These are phyloP conservation scores for Neopestalotiopsis sp. DNA, from an alignment of 2,329 filamentous ascomycete genomes.

Conservation along the genomic window DNA sequence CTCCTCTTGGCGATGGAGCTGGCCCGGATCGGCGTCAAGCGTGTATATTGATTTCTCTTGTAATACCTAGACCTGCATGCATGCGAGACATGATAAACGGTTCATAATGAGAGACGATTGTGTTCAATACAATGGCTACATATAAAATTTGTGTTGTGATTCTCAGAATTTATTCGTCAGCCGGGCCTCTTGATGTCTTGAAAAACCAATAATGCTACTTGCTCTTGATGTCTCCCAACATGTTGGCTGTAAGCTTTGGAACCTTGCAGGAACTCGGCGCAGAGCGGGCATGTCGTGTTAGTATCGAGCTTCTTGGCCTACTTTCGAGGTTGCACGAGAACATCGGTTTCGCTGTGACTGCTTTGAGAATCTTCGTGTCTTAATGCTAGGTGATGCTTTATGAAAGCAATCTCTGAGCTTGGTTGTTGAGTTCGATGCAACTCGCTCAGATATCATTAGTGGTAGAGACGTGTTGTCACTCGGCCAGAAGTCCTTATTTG, in stretches of 20 bases:
- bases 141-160: too few species aligned
- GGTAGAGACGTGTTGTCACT: too few species aligned
- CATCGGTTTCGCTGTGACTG: not conserved
- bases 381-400: not conserved
- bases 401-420: too few species aligned
- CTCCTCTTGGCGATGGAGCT: not conserved
- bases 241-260: not conserved
- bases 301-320: not conserved
- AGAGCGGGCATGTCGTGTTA: not conserved
- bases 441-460: too few species aligned
- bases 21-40: conserved; percentile 8
- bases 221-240: not conserved
- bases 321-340: not conserved
- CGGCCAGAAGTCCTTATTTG: too few species aligned
- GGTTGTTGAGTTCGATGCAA: too few species aligned
- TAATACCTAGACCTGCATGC: conserved; percentile 20
- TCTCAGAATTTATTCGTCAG: not conserved
- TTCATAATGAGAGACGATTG: conserved; percentile 23
- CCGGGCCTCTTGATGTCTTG: not conserved
- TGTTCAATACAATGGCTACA: not conserved
- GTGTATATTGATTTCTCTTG: conserved; percentile 11
- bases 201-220: not conserved
- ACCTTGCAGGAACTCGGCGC: not conserved
- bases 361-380: not conserved
- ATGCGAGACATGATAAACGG: conserved; percentile 21